These are phyloP conservation scores for Hypoxylon sp. DNA, from an alignment of 2,329 filamentous ascomycete genomes.

Conservation along the genomic window DNA sequence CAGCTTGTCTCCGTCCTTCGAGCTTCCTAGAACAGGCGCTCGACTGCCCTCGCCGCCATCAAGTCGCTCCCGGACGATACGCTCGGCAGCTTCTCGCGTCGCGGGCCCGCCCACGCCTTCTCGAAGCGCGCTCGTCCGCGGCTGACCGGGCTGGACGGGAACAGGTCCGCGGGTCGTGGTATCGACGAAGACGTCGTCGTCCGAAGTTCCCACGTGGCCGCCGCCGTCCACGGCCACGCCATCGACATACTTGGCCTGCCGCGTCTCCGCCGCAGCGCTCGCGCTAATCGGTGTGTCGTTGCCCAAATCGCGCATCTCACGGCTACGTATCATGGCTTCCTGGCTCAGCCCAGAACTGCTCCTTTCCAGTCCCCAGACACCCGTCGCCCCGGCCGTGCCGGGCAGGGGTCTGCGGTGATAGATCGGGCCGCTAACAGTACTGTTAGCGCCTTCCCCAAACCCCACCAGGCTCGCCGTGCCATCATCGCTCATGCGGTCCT, in stretches of 20 bases:
- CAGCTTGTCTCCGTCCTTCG: slow-evolving; percentile 60
- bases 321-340: slow-evolving; percentile 50
- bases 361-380: slow-evolving; percentile 61
- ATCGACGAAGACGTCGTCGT: slow-evolving; percentile 71
- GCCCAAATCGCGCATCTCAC: slow-evolving; percentile 50
- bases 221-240: slow-evolving; percentile 71
- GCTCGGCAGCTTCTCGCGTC: slow-evolving; percentile 70
- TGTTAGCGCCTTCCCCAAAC: slow-evolving; percentile 91
- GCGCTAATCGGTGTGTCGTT: slow-evolving; percentile 60
- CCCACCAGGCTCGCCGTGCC: slow-evolving; percentile 86
- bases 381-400: slow-evolving; percentile 50
- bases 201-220: slow-evolving; percentile 52
- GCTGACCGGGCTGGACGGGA: slow-evolving; percentile 56
- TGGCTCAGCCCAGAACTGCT: slow-evolving; percentile 67
- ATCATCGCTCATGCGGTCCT: slow-evolving; percentile 87
- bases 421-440: slow-evolving; percentile 84
- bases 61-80: slow-evolving; percentile 71
- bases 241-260: slow-evolving; percentile 75
- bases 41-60: slow-evolving; percentile 61
- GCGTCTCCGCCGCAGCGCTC: slow-evolving; percentile 63
- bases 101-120: slow-evolving; percentile 51
- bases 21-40: slow-evolving; percentile 57
- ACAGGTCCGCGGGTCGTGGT: slow-evolving; percentile 72
- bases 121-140: slow-evolving; percentile 54
- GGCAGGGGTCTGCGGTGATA: slow-evolving; percentile 66